Evolutionary conservation across 176 grass and related monocot genomes (phyloP).

Genomic region (Juncus inflexus): DNA sequence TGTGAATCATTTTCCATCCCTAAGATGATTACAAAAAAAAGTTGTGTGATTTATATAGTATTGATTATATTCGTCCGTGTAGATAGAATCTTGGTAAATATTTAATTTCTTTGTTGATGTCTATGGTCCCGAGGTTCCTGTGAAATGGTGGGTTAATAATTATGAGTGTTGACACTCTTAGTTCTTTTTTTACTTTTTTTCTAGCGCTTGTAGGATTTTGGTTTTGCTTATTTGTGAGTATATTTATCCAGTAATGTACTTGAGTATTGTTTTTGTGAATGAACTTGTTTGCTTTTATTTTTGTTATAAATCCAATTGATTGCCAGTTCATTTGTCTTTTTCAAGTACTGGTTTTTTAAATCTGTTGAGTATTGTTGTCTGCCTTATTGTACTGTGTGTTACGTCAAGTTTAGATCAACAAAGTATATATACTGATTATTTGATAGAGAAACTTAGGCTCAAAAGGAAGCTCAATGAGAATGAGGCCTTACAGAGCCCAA

Average conservation of each 20-base stretch:
- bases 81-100: conserved; percentile 97
- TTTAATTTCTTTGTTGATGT: conserved; percentile 11
- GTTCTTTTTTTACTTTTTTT: conserved; percentile 2
- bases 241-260: conserved; percentile 7
- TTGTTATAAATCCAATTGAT: conserved; percentile 12
- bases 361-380: background rate
- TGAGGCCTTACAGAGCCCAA: too few species aligned
- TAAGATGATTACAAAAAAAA: conserved; percentile 32
- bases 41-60: conserved; percentile 31
- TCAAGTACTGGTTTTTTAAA: background rate
- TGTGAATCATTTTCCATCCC: conserved; percentile 59
- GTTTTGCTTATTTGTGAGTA: conserved; percentile 12
- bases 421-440: too few species aligned
- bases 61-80: conserved; percentile 48
- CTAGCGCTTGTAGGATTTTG: conserved; percentile 2
- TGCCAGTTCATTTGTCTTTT: conserved; percentile 3
- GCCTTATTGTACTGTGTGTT: background rate
- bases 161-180: too few species aligned
- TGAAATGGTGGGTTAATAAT: background rate
- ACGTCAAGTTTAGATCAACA: too few species aligned
- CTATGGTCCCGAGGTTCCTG: background rate
- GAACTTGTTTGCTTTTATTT: conserved; percentile 6
- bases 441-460: too few species aligned
- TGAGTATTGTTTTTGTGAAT: background rate
- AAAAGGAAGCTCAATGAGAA: too few species aligned